A percentile compares a stretch with the other conserved stretches of the same genome.
Evolutionary conservation across 352 stramenopile species (phyloP).

Genomic region (Paralagenidium karlingii): DNA sequence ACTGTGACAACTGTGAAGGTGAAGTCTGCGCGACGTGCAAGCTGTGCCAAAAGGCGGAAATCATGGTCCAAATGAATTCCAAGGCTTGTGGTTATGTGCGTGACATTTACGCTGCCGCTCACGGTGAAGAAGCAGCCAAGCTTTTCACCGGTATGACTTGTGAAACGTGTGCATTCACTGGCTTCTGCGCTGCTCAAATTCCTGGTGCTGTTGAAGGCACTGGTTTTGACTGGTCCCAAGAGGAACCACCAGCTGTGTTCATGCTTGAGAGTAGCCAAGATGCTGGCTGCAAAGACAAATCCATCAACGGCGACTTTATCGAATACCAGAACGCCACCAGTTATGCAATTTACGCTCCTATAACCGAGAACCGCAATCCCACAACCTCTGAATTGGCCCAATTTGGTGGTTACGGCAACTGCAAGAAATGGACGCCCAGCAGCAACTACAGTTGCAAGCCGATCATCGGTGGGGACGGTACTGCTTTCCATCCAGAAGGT

Average conservation of each 20-base stretch:
- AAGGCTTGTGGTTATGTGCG: constrained; percentile 25
- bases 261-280: constrained; percentile 35
- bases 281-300: constrained; percentile 54
- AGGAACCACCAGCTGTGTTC: constrained; percentile 13
- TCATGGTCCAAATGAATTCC: constrained; percentile 22
- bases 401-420: constrained; percentile 48
- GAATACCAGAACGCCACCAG: constrained; percentile 37
- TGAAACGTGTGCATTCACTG: constrained; percentile 23
- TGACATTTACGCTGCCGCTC: constrained; percentile 22
- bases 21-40: constrained; percentile 20
- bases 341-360: constrained; percentile 30
- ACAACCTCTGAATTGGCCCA: constrained; percentile 38
- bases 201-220: constrained; percentile 39
- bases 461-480: constrained; percentile 32
- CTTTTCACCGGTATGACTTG: constrained; percentile 21
- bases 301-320: constrained; percentile 46
- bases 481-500: constrained; percentile 20
- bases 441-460: constrained; percentile 42
- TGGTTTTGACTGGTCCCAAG: constrained; percentile 37
- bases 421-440: constrained; percentile 13
- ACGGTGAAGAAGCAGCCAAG: constrained; percentile 21
- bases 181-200: constrained; percentile 45
- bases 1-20: constrained; percentile 27
- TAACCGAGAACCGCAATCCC: constrained; percentile 38
- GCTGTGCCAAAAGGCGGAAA: constrained; percentile 19